These are phyloP conservation scores for Phytophthora foliorum DNA, from an alignment of 352 stramenopile genomes.

Conservation along the genomic window DNA sequence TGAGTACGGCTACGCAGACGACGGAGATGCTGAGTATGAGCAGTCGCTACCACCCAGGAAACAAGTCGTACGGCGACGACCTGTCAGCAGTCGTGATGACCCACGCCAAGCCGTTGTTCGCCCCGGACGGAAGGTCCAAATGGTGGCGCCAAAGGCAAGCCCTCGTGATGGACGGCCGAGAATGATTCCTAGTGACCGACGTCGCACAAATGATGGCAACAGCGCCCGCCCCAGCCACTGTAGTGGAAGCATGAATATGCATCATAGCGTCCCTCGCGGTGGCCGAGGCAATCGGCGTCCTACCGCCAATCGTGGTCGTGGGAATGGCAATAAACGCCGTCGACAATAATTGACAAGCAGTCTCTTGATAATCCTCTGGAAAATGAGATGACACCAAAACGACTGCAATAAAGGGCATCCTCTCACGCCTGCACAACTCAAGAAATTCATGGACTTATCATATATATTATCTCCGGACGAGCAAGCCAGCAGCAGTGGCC, in stretches of 20 bases:
- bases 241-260: not conserved
- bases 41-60: conserved; percentile 14
- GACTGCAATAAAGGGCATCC: not conserved
- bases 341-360: conserved; percentile 16
- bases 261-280: conserved; percentile 11
- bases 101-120: not conserved
- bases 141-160: conserved; percentile 25
- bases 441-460: conserved; percentile 12
- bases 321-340: conserved; percentile 37
- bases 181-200: conserved; percentile 10
- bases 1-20: conserved; percentile 19
- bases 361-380: not conserved
- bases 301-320: conserved; percentile 14
- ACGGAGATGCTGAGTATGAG: conserved; percentile 21
- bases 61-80: conserved; percentile 29
- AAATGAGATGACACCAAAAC: not conserved
- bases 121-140: conserved; percentile 39
- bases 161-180: conserved; percentile 15
- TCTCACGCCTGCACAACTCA: conserved; percentile 1
- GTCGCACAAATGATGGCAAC: conserved; percentile 13
- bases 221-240: conserved; percentile 2
- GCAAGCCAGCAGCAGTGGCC: conserved; percentile 51
- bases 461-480: conserved; percentile 49
- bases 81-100: conserved; percentile 11
- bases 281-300: conserved; percentile 15